Evolutionary conservation across 1,284 basidiomycete species (phyloP).

Genomic region (Sporisorium iseilematis-ciliati): DNA sequence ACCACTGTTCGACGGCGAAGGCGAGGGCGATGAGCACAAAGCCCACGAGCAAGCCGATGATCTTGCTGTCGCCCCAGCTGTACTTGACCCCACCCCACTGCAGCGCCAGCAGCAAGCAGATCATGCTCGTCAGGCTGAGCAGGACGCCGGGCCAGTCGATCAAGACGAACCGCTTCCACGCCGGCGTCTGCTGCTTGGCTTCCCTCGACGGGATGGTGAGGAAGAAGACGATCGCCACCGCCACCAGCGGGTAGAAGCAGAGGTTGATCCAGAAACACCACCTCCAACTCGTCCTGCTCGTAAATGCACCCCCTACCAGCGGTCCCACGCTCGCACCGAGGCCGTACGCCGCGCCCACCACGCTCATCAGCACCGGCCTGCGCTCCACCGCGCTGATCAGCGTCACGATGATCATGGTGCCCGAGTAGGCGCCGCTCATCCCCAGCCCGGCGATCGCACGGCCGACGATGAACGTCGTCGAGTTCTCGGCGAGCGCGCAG

Average conservation of each 20-base stretch:
- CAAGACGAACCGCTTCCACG: constrained; percentile 26
- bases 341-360: constrained; percentile 51
- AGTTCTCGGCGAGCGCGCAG: too few species aligned
- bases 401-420: too few species aligned
- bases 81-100: constrained; percentile 62
- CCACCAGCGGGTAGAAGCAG: constrained; percentile 47
- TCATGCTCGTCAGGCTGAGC: constrained; percentile 61
- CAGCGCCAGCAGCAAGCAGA: constrained; percentile 66
- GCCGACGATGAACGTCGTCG: too few species aligned
- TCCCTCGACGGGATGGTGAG: constrained; percentile 21
- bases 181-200: constrained; percentile 3
- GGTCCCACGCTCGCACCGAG: constrained; percentile 49
- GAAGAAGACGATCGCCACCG: constrained; percentile 45
- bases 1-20: constrained; percentile 56
- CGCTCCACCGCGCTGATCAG: constrained; percentile 37
- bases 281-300: constrained; percentile 56
- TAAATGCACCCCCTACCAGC: constrained; percentile 54
- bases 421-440: too few species aligned
- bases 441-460: too few species aligned
- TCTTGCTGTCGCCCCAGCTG: constrained; percentile 51
- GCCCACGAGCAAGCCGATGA: constrained; percentile 65
- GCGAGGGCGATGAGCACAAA: constrained; percentile 47
- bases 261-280: constrained; percentile 64
- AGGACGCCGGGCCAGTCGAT: constrained; percentile 66
- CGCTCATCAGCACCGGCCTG: constrained; percentile 39